Percentiles rank a stretch among this genome's conserved stretches.
phyloP scores from a whole-genome alignment of 2,329 filamentous ascomycete genomes.

The Zasmidium citrigriseum region DNA sequence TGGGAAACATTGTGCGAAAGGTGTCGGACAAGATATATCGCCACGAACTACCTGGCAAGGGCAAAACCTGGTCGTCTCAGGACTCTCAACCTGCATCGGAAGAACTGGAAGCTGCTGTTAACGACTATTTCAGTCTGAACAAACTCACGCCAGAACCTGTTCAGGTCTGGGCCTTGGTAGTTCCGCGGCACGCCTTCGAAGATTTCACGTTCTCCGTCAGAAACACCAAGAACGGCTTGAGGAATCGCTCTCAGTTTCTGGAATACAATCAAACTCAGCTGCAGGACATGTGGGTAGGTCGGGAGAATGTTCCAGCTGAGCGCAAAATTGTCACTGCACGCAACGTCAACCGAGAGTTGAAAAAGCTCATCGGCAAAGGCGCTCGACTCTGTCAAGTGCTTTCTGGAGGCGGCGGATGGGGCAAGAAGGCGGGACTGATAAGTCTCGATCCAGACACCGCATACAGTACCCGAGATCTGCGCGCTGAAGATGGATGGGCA shows the following conservation, averaged over 20 bases:
- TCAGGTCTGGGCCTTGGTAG: slow-evolving; percentile 72
- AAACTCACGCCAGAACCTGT: slow-evolving; percentile 50
- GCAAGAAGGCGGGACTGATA: slow-evolving; percentile 73
- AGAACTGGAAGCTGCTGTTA: slow-evolving; percentile 69
- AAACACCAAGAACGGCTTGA: neutral
- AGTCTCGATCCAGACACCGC: slow-evolving; percentile 72
- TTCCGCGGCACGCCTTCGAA: slow-evolving; percentile 42
- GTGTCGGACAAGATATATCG: neutral
- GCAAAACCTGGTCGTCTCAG: neutral
- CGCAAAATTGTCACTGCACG: neutral
- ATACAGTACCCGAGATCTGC: slow-evolving; percentile 53
- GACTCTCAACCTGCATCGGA: slow-evolving; percentile 61
- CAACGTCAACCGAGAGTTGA: neutral
- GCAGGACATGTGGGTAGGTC: neutral
- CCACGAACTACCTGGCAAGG: neutral
- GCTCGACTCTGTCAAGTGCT: slow-evolving; percentile 56
- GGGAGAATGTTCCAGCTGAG: neutral
- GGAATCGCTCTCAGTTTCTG: neutral
- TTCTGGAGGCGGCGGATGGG: slow-evolving; percentile 84
- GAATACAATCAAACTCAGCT: slow-evolving; percentile 6
- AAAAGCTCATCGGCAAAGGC: slow-evolving; percentile 20
- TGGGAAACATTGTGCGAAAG: slow-evolving; percentile 77
- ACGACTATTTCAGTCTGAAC: slow-evolving; percentile 54
- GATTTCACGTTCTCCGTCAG: neutral
- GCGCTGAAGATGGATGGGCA: slow-evolving; percentile 58